Evolutionary conservation across 768 basidiomycete genomes (phyloP), one percentile per base, ranked within the genome.

Genomic region (Tulasnella sp.): DNA sequence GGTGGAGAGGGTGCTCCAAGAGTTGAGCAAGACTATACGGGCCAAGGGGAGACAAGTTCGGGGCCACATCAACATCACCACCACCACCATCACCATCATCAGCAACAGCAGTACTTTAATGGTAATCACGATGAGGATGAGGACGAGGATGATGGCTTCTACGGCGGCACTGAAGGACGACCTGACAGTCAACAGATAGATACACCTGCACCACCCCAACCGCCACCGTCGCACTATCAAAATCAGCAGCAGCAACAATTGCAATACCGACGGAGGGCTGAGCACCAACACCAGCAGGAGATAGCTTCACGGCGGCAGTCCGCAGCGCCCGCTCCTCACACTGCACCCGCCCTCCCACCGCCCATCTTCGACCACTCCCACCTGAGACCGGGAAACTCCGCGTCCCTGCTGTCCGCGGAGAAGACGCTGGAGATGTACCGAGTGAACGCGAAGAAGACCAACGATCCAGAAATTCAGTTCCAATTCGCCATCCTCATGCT

Each of bases 401-500:
- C 93, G 2, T 83, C 92, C 4, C 81, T 98, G 11, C 84, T 97
- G 64, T 92, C 91, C 0, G 88, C 97, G 70, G 92, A 93, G 71
- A 88, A 88, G 60, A 98, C 96, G 1, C 83, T 99, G 61, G 92
- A 97, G 71, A 83, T 96, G 62, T 99, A 99, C 75, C 87, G 96
- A 49, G 83, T 85, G 45, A 99, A 99, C 71, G 96, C 94, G 30
- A 96, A 94, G 75, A 98, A 98, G 74, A 96, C 93, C 0, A 92
- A 96, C 73, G 92, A 98, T 70, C 93, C 94, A 0, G 91, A 97
- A 67, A 75, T 97, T 58, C 93, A 94, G 69, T 98, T 92, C 75
- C 96, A 99, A 70, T 97, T 99, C 65, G 91, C 94, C 42, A 90
- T 93, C 8, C 97, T 98, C 78, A 92, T 97, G 87, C 87, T 99